phyloP scores from a whole-genome alignment of 164 flowering plant species.

The Malania oleifera region DNA sequence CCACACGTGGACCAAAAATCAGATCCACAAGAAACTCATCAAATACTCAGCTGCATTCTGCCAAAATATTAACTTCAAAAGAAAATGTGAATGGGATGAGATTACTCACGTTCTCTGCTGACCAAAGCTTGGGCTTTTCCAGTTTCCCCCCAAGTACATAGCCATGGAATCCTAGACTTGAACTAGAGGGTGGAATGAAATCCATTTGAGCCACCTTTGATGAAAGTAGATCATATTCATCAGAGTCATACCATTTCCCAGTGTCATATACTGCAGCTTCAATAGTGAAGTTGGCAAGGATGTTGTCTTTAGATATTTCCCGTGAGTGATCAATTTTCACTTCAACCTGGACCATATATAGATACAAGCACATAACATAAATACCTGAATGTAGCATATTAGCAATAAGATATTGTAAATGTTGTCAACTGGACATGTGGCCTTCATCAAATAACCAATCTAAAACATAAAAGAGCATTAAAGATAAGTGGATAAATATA shows the following conservation, averaged over 20 bases:
- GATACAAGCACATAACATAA: neutral
- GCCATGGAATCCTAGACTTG: slow-evolving; percentile 57
- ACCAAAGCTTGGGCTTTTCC: slow-evolving; percentile 83
- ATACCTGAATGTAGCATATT: neutral
- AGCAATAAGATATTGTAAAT: neutral
- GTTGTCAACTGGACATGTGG: neutral
- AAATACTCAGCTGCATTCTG: neutral
- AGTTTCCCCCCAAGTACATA: slow-evolving; percentile 60
- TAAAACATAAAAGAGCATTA: neutral
- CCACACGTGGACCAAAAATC: neutral
- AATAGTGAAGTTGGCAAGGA: slow-evolving; percentile 43
- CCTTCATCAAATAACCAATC: neutral
- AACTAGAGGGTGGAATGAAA: slow-evolving; percentile 25
- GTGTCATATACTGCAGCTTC: slow-evolving; percentile 76
- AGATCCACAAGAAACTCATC: neutral
- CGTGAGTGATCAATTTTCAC: slow-evolving; percentile 57
- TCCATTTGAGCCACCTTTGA: slow-evolving; percentile 45
- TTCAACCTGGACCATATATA: slow-evolving; percentile 57
- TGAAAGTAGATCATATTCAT: slow-evolving; percentile 41
- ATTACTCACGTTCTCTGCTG: slow-evolving; percentile 80
- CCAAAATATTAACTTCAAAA: neutral
- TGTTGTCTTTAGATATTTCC: slow-evolving; percentile 29
- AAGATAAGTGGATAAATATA: too few relatives aligned
- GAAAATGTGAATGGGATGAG: slow-evolving; percentile 8
- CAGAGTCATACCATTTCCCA: slow-evolving; percentile 41